These are phyloP conservation scores for Acanthochlamys bracteata DNA, from an alignment of 106 monocot genomes.

Conservation along the genomic window DNA sequence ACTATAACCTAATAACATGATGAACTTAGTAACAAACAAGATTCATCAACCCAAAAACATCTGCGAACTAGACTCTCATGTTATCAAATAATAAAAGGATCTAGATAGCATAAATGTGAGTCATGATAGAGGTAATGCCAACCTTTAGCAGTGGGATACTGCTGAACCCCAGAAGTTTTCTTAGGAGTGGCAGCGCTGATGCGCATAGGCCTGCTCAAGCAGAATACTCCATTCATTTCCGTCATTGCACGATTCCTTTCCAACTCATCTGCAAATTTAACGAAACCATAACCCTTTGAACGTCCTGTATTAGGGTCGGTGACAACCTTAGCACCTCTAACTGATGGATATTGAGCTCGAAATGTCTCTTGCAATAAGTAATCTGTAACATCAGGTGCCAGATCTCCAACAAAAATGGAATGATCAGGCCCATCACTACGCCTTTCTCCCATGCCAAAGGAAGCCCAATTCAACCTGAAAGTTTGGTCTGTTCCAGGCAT, in stretches of 20 bases:
- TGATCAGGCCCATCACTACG: conserved; percentile 69
- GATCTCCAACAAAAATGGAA: conserved; percentile 97
- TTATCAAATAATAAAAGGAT: no score
- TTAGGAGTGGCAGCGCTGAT: conserved; percentile 96
- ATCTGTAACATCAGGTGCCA: conserved; percentile 96
- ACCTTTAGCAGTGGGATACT: conserved; percentile 58
- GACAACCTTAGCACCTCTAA: conserved; percentile 94
- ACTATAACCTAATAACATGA: no score
- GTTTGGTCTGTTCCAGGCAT: conserved; percentile 96
- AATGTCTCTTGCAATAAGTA: conserved; percentile 93
- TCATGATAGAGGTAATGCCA: no score
- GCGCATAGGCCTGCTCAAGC: conserved; percentile 92
- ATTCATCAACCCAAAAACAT: no score
- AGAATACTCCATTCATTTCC: conserved; percentile 98
- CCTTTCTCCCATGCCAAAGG: conserved; percentile 85
- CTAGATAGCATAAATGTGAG: background rate
- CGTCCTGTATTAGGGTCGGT: conserved; percentile 88
- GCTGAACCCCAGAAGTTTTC: conserved; percentile 52
- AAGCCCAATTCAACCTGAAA: conserved; percentile 93
- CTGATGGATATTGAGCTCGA: conserved; percentile 73
- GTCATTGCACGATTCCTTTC: conserved; percentile 96
- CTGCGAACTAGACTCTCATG: no score
- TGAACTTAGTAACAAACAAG: no score
- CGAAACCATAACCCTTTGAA: conserved; percentile 98
- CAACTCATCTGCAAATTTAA: conserved; percentile 90